These are phyloP conservation scores for Solanum gandarillasii DNA, from an alignment of 257 asterid genomes.

Conservation along the genomic window DNA sequence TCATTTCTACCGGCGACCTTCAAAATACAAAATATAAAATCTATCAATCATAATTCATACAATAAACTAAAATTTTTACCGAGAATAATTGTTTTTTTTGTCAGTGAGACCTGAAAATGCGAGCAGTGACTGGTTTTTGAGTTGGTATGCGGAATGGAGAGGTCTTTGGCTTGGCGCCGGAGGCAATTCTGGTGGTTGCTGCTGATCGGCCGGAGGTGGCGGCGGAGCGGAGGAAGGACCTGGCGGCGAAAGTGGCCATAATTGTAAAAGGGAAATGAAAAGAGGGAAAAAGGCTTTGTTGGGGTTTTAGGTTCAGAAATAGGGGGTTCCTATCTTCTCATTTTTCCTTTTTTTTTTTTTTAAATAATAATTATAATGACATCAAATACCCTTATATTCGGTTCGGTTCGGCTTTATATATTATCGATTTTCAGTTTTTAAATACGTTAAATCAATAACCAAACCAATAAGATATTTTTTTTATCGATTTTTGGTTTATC, in stretches of 20 bases:
- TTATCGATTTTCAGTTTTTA: too few species aligned
- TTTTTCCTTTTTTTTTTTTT: too few species aligned
- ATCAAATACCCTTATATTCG: neutral
- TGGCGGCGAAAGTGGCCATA: constrained; percentile 8
- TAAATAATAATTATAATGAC: too few species aligned
- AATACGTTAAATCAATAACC: too few species aligned
- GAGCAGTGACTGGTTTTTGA: constrained; percentile 2
- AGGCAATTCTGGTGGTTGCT: neutral
- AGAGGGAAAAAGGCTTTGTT: neutral
- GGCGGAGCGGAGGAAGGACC: constrained; percentile 11
- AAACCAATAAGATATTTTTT: too few species aligned
- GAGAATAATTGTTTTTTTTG: neutral
- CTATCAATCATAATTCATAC: neutral
- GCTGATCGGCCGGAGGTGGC: constrained; percentile 2
- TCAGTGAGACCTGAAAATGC: constrained; percentile 11
- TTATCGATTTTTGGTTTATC: too few species aligned
- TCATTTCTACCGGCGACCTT: constrained; percentile 19
- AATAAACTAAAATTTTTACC: neutral
- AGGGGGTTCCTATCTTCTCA: neutral
- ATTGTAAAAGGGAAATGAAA: neutral
- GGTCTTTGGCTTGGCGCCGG: neutral
- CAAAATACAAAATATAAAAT: neutral
- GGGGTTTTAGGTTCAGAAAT: neutral
- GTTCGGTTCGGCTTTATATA: neutral
- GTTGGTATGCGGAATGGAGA: constrained; percentile 5